Evolutionary conservation across 2,329 filamentous ascomycete species (phyloP).

Genomic region (Chaetomium sp.): DNA sequence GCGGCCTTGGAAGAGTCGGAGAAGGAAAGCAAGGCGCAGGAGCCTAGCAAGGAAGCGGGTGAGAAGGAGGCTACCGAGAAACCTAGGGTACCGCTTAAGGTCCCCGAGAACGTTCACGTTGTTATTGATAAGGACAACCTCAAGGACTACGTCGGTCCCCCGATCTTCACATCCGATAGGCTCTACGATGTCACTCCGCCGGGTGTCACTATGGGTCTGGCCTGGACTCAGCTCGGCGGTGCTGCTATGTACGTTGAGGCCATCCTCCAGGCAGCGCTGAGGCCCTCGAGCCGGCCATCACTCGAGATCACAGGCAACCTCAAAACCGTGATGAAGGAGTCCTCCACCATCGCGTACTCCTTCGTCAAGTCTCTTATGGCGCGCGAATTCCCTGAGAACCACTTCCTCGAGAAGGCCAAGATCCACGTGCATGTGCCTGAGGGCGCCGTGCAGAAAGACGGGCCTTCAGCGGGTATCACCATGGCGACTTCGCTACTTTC

Average conservation of each 20-base stretch:
- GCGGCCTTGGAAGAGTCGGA: conserved; percentile 63
- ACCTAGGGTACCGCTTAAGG: conserved; percentile 70
- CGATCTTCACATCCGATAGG: conserved; percentile 90
- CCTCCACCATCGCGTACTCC: conserved; percentile 88
- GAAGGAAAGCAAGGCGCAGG: conserved; percentile 37
- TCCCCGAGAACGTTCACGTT: conserved; percentile 82
- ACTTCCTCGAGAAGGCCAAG: conserved; percentile 93
- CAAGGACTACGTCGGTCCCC: conserved; percentile 94
- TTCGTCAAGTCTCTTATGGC: conserved; percentile 89
- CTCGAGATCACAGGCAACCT: conserved; percentile 92
- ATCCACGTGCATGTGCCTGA: conserved; percentile 96
- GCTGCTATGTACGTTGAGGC: conserved; percentile 96
- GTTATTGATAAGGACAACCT: conserved; percentile 82
- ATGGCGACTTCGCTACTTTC: conserved; percentile 94
- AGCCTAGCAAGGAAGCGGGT: conserved; percentile 28
- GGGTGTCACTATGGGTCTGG: conserved; percentile 94
- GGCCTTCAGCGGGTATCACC: conserved; percentile 86
- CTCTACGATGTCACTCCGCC: conserved; percentile 90
- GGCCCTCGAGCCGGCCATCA: conserved; percentile 64
- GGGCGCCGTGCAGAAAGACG: conserved; percentile 92
- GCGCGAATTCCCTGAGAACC: conserved; percentile 77
- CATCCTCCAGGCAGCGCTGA: conserved; percentile 79
- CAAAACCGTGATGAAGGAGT: conserved; percentile 97
- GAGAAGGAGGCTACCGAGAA: conserved; percentile 60
- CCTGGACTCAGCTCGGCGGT: conserved; percentile 96